Percentiles rank a stretch among this genome's conserved stretches.
These are phyloP conservation scores for Dictyostelium firmibasis DNA, from an alignment of 78 protist species.

Conservation along the genomic window DNA sequence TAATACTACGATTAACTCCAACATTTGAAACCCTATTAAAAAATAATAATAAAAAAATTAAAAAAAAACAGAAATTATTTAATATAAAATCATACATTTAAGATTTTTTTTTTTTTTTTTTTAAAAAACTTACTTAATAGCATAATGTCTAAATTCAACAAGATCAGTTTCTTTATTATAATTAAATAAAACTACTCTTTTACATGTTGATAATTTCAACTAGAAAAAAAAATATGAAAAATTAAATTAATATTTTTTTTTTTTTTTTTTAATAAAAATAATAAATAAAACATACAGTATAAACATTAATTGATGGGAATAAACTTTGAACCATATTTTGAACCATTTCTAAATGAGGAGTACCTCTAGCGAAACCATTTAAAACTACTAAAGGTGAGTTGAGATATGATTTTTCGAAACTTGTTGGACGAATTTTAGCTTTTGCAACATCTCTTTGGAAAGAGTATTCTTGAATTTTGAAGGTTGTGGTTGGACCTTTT, in stretches of 20 bases:
- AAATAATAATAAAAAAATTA: too few species aligned
- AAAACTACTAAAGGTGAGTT: slow-evolving; percentile 80
- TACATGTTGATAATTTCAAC: slow-evolving; percentile 45
- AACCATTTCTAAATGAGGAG: slow-evolving; percentile 75
- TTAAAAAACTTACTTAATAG: slow-evolving; percentile 42
- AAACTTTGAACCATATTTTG: slow-evolving; percentile 87
- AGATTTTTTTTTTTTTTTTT: neutral
- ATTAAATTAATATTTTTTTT: neutral
- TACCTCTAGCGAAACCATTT: slow-evolving; percentile 82
- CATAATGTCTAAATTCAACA: slow-evolving; percentile 86
- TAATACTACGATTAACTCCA: slow-evolving; percentile 80
- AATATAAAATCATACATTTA: too few species aligned
- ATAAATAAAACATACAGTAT: slow-evolving; percentile 79
- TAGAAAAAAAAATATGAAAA: neutral
- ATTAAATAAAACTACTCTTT: slow-evolving; percentile 78
- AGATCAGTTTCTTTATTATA: slow-evolving; percentile 43
- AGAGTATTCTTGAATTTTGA: slow-evolving; percentile 73
- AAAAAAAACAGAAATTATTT: too few species aligned
- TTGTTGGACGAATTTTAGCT: slow-evolving; percentile 30
- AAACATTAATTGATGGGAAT: slow-evolving; percentile 91
- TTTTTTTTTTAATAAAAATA: neutral
- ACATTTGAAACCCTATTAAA: slow-evolving; percentile 36
- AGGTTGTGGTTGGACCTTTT: slow-evolving; percentile 90
- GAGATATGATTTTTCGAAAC: neutral
- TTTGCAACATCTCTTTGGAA: slow-evolving; percentile 67